Evolutionary conservation across 495 filamentous ascomycete species (phyloP).

Genomic region (Podospora appendiculata): DNA sequence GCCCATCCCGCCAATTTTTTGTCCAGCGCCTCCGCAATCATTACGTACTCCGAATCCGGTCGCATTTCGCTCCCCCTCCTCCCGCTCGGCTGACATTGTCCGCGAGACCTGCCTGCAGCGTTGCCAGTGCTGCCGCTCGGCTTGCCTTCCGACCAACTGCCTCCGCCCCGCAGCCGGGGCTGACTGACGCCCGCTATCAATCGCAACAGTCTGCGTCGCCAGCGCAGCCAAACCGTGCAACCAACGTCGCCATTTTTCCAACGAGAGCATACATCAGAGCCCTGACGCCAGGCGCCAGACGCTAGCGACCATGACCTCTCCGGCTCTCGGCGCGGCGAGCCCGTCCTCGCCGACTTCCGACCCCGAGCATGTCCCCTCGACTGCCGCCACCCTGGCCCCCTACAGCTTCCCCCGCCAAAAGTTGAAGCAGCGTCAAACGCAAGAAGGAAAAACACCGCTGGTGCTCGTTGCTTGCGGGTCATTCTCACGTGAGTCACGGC

Average conservation of each 20-base stretch:
- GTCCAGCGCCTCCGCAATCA: no score
- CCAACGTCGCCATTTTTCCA: background rate
- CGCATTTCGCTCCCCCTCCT: background rate
- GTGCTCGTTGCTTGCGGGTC: conserved; percentile 86
- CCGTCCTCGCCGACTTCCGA: background rate
- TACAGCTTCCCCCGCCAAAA: conserved; percentile 70
- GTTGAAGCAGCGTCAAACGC: conserved; percentile 58
- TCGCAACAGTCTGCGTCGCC: background rate
- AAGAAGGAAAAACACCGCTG: conserved; percentile 65
- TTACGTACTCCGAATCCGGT: background rate
- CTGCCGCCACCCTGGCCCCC: conserved; percentile 25
- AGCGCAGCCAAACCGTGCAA: background rate
- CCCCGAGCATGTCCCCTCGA: background rate
- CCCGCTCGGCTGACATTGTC: background rate
- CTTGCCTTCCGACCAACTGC: background rate
- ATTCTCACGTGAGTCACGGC: conserved; percentile 46
- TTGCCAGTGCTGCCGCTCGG: background rate
- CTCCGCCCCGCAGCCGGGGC: conserved; percentile 6
- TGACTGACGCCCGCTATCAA: background rate
- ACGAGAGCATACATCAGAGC: background rate
- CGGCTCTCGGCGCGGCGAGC: background rate
- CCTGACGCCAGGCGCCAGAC: background rate
- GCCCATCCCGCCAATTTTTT: background rate
- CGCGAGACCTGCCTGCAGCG: background rate
- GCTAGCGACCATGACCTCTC: background rate